These are phyloP conservation scores for Termitomyces sp. DNA, from an alignment of 768 basidiomycete species.

Conservation along the genomic window DNA sequence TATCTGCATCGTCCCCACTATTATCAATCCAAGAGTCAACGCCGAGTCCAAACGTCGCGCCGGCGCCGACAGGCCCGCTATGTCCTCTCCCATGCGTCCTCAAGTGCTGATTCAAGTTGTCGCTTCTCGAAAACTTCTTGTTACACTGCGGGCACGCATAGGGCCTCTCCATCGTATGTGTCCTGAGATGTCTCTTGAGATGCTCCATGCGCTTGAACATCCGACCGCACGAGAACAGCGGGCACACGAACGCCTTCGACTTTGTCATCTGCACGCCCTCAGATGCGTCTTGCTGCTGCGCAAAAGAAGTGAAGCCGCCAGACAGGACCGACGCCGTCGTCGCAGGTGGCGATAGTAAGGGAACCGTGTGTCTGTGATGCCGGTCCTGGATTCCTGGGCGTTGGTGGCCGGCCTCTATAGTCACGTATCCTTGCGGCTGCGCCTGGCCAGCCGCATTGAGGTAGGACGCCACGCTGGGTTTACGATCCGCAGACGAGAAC, in stretches of 20 bases:
- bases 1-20: constrained; percentile 15
- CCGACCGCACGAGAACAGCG: constrained; percentile 76
- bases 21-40: constrained; percentile 11
- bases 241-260: constrained; percentile 73
- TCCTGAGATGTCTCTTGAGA: constrained; percentile 80
- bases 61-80: constrained; percentile 4
- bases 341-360: constrained; percentile 13
- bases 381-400: constrained; percentile 26
- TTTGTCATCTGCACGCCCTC: constrained; percentile 29
- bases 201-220: constrained; percentile 93
- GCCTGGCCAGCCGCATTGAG: constrained; percentile 21
- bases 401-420: constrained; percentile 11
- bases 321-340: constrained; percentile 12
- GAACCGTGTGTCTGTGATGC: constrained; percentile 25
- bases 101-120: constrained; percentile 84
- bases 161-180: constrained; percentile 87
- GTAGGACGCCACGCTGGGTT: constrained; percentile 25
- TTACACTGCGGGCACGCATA: constrained; percentile 69
- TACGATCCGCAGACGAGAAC: constrained; percentile 29
- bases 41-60: constrained; percentile 4
- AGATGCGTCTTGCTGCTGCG: constrained; percentile 13
- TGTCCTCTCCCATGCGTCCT: constrained; percentile 62
- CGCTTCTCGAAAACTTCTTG: constrained; percentile 83
- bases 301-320: constrained; percentile 20
- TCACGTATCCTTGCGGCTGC: constrained; percentile 9